Percentiles rank a stretch among this genome's conserved stretches.
Evolutionary conservation across 1,139 yeast species (phyloP).

Genomic region (Taphrina wiesneri): DNA sequence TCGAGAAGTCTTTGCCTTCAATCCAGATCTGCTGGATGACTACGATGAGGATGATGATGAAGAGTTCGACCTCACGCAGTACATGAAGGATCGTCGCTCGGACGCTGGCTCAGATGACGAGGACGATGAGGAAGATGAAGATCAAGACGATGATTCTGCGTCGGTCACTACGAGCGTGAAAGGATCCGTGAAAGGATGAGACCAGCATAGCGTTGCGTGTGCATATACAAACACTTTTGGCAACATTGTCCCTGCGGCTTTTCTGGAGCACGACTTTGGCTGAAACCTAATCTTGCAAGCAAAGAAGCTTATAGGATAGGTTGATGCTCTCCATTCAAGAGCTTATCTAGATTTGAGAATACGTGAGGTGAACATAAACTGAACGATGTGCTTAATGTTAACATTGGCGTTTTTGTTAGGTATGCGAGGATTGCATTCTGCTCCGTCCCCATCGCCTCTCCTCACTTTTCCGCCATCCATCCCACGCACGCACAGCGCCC

Average conservation of each 20-base stretch:
- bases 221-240: background rate
- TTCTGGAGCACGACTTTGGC: background rate
- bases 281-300: background rate
- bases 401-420: too few species aligned
- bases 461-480: background rate
- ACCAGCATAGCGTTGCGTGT: background rate
- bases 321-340: too few species aligned
- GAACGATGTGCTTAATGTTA: too few species aligned
- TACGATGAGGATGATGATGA: slow-evolving; percentile 53
- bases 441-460: background rate
- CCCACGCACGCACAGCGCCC: background rate
- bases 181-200: background rate
- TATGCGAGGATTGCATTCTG: too few species aligned
- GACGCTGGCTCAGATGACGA: slow-evolving; percentile 17
- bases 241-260: background rate
- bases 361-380: too few species aligned
- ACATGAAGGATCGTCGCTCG: slow-evolving; percentile 19
- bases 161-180: slow-evolving; percentile 18
- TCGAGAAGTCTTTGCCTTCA: slow-evolving; percentile 72
- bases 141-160: slow-evolving; percentile 1
- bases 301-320: too few species aligned
- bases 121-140: background rate
- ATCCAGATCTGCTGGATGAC: slow-evolving; percentile 52
- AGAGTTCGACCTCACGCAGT: slow-evolving; percentile 40
- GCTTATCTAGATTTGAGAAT: background rate